Percentiles rank a stretch among this genome's conserved stretches.
These are phyloP conservation scores for Carex scoparia DNA, from an alignment of 176 grass and related monocot genomes.

Conservation along the genomic window DNA sequence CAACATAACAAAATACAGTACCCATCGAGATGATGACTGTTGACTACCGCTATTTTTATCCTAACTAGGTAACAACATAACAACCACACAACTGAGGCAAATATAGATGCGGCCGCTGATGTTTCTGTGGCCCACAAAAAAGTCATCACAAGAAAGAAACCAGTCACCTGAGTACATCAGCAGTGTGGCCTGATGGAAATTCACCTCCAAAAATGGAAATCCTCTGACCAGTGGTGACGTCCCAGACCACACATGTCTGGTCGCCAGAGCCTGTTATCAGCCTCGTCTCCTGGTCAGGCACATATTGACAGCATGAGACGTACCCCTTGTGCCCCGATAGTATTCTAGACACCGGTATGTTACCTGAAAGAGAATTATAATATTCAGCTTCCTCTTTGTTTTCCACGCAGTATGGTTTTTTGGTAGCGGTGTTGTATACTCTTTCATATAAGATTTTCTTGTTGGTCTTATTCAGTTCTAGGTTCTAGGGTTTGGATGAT, in stretches of 20 bases:
- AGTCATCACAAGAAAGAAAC: slow-evolving; percentile 10
- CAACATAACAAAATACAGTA: neutral
- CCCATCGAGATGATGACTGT: neutral
- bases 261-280: slow-evolving; percentile 89
- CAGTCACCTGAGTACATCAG: slow-evolving; percentile 81
- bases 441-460: neutral
- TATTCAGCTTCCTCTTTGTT: neutral
- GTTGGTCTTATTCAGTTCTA: neutral
- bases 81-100: neutral
- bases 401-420: neutral
- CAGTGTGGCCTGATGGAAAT: slow-evolving; percentile 97
- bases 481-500: neutral
- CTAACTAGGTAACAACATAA: neutral
- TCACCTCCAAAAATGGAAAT: slow-evolving; percentile 97
- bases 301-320: slow-evolving; percentile 89
- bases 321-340: slow-evolving; percentile 97
- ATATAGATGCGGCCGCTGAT: neutral
- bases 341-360: slow-evolving; percentile 69
- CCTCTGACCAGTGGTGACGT: slow-evolving; percentile 93
- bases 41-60: neutral
- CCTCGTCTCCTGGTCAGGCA: slow-evolving; percentile 81
- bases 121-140: neutral
- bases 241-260: slow-evolving; percentile 90
- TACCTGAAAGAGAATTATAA: slow-evolving; percentile 17
- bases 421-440: neutral